A percentile compares a stretch with the other conserved stretches of the same genome.
These are phyloP conservation scores for Chamaecyparis obtusa DNA, from an alignment of 75 land plant species.

Conservation along the genomic window DNA sequence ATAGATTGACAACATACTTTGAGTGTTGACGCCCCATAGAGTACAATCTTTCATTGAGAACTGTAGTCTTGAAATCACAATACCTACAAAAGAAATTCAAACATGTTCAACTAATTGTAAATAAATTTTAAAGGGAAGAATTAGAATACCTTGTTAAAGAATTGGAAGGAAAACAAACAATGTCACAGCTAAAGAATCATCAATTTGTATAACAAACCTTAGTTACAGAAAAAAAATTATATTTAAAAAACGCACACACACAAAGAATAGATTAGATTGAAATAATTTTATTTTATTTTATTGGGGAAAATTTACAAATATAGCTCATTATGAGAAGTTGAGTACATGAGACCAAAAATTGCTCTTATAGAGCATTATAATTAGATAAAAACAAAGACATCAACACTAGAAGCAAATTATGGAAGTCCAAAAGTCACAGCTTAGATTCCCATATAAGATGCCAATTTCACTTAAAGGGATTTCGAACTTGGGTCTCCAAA, in stretches of 20 bases:
- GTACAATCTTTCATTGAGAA: constrained; percentile 7
- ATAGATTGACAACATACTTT: background rate
- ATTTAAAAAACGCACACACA: background rate
- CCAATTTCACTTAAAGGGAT: too few species aligned
- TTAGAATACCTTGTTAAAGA: background rate
- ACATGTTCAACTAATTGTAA: background rate
- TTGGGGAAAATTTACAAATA: background rate
- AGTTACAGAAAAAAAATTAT: background rate
- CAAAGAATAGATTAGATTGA: background rate
- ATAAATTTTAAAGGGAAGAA: background rate
- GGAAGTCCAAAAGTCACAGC: too few species aligned
- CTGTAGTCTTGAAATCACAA: constrained; percentile 9
- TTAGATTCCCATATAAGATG: too few species aligned
- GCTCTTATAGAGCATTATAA: too few species aligned
- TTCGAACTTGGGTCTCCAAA: too few species aligned
- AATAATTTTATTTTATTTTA: background rate
- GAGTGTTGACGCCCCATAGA: background rate
- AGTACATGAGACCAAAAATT: too few species aligned
- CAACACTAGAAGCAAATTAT: too few species aligned
- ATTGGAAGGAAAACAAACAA: background rate
- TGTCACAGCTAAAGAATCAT: background rate
- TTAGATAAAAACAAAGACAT: too few species aligned
- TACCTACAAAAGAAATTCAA: constrained; percentile 9
- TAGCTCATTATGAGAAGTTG: too few species aligned
- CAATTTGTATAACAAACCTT: background rate